Evolutionary conservation across 1,284 basidiomycete species (phyloP).

Genomic region (Ustilago xerochloae): DNA sequence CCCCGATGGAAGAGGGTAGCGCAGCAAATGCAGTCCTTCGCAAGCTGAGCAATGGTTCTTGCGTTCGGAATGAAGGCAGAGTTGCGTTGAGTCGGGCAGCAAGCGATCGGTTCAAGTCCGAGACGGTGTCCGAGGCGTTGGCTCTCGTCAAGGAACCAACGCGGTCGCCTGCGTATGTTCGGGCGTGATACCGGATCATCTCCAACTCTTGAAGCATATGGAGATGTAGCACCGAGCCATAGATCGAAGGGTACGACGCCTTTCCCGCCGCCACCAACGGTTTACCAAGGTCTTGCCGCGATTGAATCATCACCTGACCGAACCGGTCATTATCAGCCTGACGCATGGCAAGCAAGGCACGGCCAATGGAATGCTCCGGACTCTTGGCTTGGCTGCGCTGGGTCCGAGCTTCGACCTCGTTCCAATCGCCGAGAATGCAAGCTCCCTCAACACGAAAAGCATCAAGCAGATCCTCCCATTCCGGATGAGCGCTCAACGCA

Average conservation of each 20-base stretch:
- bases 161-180: slow-evolving; percentile 16
- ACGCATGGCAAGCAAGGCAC: slow-evolving; percentile 83
- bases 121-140: slow-evolving; percentile 47
- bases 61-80: slow-evolving; percentile 88
- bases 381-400: slow-evolving; percentile 71
- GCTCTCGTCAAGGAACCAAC: slow-evolving; percentile 68
- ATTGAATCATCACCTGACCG: slow-evolving; percentile 72
- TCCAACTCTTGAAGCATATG: slow-evolving; percentile 91
- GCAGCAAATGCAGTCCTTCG: slow-evolving; percentile 82
- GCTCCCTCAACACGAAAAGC: slow-evolving; percentile 92
- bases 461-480: slow-evolving; percentile 82
- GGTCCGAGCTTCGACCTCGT: slow-evolving; percentile 69
- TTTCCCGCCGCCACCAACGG: slow-evolving; percentile 83
- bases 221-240: slow-evolving; percentile 86
- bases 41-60: slow-evolving; percentile 90
- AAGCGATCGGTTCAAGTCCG: slow-evolving; percentile 69
- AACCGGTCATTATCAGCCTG: slow-evolving; percentile 68
- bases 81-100: slow-evolving; percentile 79
- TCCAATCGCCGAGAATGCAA: slow-evolving; percentile 95
- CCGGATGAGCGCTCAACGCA: slow-evolving; percentile 83
- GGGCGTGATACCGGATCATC: slow-evolving; percentile 70
- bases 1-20: slow-evolving; percentile 13
- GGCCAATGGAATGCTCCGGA: slow-evolving; percentile 81
- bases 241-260: slow-evolving; percentile 80
- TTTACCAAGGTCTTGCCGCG: slow-evolving; percentile 81